A percentile compares a stretch with the other conserved stretches of the same genome.
These are phyloP conservation scores for carrot (Daucus carota) DNA, from an alignment of 129 eudicot species.

Conservation along the genomic window DH1_v3.0 NC_030382.2:34135501-34136000, in stretches of 20 bases:
- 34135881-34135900: neutral
- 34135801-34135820: neutral
- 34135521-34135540: neutral
- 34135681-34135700: too few relatives aligned
- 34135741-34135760: neutral
- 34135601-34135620: neutral
- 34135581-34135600: neutral
- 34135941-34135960: neutral
- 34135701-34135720: neutral
- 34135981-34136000: neutral
- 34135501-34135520: slow-evolving; percentile 85
- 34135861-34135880: neutral
- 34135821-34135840: neutral
- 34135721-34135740: neutral
- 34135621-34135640: too few relatives aligned
- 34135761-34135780: neutral
- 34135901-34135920: neutral
- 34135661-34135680: too few relatives aligned
- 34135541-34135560: neutral
- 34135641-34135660: too few relatives aligned
- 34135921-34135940: neutral
- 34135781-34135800: neutral
- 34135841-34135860: neutral
- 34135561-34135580: neutral
- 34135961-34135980: neutral